Base-by-base conservation (phyloP, 108 stramenopile species). In the Cyclostephanos tholiformis region DNA sequence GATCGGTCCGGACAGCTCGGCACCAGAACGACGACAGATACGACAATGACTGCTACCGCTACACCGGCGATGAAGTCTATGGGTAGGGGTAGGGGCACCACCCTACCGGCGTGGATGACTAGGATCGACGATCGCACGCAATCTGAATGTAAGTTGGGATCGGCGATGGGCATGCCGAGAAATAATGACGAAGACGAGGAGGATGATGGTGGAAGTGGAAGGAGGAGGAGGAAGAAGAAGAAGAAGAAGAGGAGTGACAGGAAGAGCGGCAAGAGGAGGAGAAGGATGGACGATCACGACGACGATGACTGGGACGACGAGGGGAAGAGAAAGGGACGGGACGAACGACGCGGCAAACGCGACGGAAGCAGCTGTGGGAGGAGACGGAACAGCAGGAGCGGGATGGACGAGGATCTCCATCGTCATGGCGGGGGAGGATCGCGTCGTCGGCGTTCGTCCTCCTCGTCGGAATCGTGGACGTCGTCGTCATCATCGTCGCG, bases 51-150 rank as follows among this genome's bases (percentile, higher is more conserved):
- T 0, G 26, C 26, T 26, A 26, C 23, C 1, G 14, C 27, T 1
- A 55, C 25, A 29, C 25, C 68, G 30, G 46, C 49, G 11, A 67
- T 57, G 20, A 76, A 56, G 61, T 79, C 84, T 13, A 80, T 88
- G 84, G 88, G 88, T 38, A 69, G 88, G 63, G 88, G 88, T 20
- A 71, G 88, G 35, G 88, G 86, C 19, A 75, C 69, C 11, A 88
- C 85, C 13, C 65, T 88, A 19, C 88, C 88, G 25, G 88, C 88
- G 4, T 88, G 88, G 88, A 88, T 88, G 88, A 86, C 85, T 27
- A 26, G 72, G 39, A 41, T 44, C 52, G 60, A 32, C 49, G 57
- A 58, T 10, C 27, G 35, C 11, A 39, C 30, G 29, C 25, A n/a
- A n/a, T n/a, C 35, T 49, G 48, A 61, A 29, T 68, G 65, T n/a